Evolutionary conservation across 257 asterid genomes (phyloP).

Genomic region (Avicennia marina): DNA sequence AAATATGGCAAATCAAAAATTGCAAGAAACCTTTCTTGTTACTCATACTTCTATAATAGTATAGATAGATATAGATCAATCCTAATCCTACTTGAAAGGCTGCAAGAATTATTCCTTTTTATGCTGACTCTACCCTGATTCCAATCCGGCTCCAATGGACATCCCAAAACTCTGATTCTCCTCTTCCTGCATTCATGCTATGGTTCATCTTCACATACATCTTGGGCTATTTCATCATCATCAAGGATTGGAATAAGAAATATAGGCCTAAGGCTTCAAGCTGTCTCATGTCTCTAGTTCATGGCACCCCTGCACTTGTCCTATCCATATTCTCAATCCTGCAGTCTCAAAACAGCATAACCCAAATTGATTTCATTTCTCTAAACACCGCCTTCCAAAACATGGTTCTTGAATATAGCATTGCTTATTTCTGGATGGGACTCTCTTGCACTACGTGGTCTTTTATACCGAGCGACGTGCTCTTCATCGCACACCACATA

Average conservation of each 20-base stretch:
- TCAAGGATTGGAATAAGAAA: slow-evolving; percentile 52
- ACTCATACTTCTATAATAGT: too few species aligned
- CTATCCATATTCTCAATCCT: slow-evolving; percentile 39
- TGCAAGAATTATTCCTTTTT: too few species aligned
- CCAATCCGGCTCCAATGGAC: slow-evolving; percentile 28
- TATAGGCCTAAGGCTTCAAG: slow-evolving; percentile 57
- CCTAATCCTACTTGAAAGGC: too few species aligned
- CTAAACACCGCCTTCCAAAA: slow-evolving; percentile 49
- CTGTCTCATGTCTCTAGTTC: slow-evolving; percentile 60
- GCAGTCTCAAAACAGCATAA: neutral
- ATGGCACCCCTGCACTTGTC: slow-evolving; percentile 54
- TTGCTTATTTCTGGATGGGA: slow-evolving; percentile 61
- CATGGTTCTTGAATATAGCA: slow-evolving; percentile 59
- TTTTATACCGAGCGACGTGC: slow-evolving; percentile 45
- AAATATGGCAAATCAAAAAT: too few species aligned
- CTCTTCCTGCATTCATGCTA: slow-evolving; percentile 31
- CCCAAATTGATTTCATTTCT: slow-evolving; percentile 14
- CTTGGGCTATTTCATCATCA: slow-evolving; percentile 35
- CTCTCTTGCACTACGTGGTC: slow-evolving; percentile 52
- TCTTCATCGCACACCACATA: slow-evolving; percentile 66
- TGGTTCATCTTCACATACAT: slow-evolving; percentile 46
- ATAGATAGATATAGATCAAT: too few species aligned
- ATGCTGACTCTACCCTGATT: too few species aligned
- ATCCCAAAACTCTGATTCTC: slow-evolving; percentile 26
- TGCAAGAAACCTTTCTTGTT: too few species aligned